These are phyloP conservation scores for Venturia effusa DNA, from an alignment of 2,329 filamentous ascomycete genomes.

Conservation along the genomic window DNA sequence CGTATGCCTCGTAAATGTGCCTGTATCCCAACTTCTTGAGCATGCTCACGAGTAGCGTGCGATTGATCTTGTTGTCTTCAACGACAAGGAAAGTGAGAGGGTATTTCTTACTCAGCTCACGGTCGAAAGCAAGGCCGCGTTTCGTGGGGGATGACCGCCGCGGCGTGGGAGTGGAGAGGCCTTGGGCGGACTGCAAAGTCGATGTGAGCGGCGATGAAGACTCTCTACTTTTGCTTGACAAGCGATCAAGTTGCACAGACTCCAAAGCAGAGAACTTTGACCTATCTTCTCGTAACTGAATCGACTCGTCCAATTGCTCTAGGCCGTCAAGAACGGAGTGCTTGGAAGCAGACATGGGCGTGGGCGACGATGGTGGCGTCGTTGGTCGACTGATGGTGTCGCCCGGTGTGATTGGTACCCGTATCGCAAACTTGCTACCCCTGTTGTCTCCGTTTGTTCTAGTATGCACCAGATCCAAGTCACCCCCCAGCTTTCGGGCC, in stretches of 20 bases:
- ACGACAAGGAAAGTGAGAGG: constrained; percentile 59
- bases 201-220: not conserved
- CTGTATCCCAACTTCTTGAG: constrained; percentile 56
- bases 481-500: constrained; percentile 57
- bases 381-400: constrained; percentile 39
- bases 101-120: constrained; percentile 45
- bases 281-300: not conserved
- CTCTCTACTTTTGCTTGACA: not conserved
- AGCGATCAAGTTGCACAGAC: not conserved
- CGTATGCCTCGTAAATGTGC: constrained; percentile 52
- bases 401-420: constrained; percentile 47
- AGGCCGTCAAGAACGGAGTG: not conserved
- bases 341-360: not conserved
- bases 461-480: constrained; percentile 54
- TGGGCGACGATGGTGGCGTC: constrained; percentile 32
- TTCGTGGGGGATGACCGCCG: constrained; percentile 15
- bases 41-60: constrained; percentile 55
- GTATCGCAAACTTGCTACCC: constrained; percentile 60
- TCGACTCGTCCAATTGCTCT: not conserved
- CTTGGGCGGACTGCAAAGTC: not conserved
- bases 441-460: constrained; percentile 48
- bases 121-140: constrained; percentile 34
- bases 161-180: not conserved
- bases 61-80: constrained; percentile 64
- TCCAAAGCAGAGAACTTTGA: not conserved